These are phyloP conservation scores for Colletotrichum cereale DNA, from an alignment of 2,329 filamentous ascomycete species.

Conservation along the genomic window DNA sequence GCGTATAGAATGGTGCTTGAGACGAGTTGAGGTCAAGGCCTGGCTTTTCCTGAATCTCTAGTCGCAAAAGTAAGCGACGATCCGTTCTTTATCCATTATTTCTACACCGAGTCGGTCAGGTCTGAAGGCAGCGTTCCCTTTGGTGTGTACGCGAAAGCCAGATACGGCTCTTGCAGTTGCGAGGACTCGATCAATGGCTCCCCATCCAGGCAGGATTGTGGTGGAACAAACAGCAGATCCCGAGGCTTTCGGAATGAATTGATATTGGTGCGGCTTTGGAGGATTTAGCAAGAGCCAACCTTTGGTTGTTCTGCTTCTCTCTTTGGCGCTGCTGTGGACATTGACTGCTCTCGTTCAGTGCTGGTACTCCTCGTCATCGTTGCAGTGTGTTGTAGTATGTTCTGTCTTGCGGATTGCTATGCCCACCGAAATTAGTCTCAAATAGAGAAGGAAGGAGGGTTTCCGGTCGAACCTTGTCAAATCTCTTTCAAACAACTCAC, in stretches of 20 bases:
- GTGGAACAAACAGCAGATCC: neutral
- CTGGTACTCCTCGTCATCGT: neutral
- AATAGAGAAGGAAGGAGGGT: constrained; percentile 46
- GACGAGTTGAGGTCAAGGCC: neutral
- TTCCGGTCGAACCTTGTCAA: constrained; percentile 43
- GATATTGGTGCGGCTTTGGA: neutral
- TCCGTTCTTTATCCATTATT: neutral
- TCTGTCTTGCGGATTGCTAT: neutral
- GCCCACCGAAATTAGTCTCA: constrained; percentile 36
- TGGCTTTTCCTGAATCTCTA: neutral
- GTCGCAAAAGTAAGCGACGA: neutral
- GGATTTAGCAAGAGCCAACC: neutral
- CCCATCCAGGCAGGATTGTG: constrained; percentile 6
- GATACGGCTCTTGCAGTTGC: neutral
- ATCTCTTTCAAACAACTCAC: constrained; percentile 36
- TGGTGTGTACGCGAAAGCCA: constrained; percentile 22
- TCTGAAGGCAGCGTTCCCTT: neutral
- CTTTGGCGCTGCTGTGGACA: no score
- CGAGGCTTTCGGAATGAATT: neutral
- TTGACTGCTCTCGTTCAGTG: neutral
- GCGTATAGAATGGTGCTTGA: no score
- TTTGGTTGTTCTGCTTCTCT: neutral
- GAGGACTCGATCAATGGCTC: constrained; percentile 9
- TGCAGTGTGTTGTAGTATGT: neutral
- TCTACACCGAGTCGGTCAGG: neutral